Conservation (phyloP, 306 rosid species). For the Prunus campanulata region DNA sequence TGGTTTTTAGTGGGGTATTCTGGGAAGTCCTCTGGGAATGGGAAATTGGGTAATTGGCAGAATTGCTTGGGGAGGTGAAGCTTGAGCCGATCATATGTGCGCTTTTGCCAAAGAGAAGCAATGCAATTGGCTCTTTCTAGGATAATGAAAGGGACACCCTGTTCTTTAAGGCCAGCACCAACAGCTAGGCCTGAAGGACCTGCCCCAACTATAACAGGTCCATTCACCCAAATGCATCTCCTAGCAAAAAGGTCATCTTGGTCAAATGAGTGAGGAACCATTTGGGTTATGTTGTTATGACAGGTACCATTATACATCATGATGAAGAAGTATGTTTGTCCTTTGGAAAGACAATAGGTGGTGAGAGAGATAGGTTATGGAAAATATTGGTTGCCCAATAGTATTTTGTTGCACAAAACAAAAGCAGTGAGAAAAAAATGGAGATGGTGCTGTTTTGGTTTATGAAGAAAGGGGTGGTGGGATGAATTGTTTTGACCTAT, state of each 20-base stretch:
- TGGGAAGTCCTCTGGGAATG: conserved; percentile 69
- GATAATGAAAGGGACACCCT: conserved; percentile 68
- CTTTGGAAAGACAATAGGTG: too few relatives aligned
- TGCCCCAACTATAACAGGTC: conserved; percentile 85
- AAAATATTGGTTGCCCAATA: not conserved
- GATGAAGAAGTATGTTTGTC: not conserved
- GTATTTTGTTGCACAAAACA: not conserved
- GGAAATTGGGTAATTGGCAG: conserved; percentile 75
- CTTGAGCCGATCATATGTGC: conserved; percentile 77
- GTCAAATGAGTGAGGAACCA: conserved; percentile 26
- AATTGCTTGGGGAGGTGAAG: conserved; percentile 91
- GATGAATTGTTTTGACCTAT: too few relatives aligned
- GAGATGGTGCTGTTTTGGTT: not conserved
- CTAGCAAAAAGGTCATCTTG: conserved; percentile 44
- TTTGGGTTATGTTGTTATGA: conserved; percentile 40
- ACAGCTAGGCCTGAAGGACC: conserved; percentile 95
- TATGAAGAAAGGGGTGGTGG: too few relatives aligned
- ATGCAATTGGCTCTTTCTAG: conserved; percentile 82
- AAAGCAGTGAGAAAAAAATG: not conserved
- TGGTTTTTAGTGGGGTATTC: conserved; percentile 80
- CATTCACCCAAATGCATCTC: conserved; percentile 70
- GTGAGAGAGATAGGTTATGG: not conserved
- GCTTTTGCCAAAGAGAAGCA: conserved; percentile 86
- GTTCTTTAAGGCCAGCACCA: conserved; percentile 73
- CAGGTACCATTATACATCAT: conserved; percentile 20